A percentile compares a stretch with the other conserved stretches of the same genome.
Conservation (phyloP, 2,329 filamentous ascomycete genomes). For the Fusarium dimerum region DNA sequence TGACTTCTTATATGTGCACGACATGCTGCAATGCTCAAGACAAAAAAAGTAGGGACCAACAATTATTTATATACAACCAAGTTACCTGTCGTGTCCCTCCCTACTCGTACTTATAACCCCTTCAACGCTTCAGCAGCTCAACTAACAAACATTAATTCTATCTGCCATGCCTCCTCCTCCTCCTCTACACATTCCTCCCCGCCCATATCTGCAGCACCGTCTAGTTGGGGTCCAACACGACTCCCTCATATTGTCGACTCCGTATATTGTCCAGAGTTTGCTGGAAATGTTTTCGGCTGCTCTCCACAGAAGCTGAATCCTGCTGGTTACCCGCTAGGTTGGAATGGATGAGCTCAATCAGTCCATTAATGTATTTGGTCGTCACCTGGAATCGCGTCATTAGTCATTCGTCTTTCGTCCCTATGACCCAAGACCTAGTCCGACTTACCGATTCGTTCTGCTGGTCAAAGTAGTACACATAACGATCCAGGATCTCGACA, state of each 20-base stretch:
- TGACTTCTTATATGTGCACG: too few species aligned
- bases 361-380: slow-evolving; percentile 94
- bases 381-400: slow-evolving; percentile 60
- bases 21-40: too few species aligned
- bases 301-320: slow-evolving; percentile 81
- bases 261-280: slow-evolving; percentile 93
- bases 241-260: slow-evolving; percentile 88
- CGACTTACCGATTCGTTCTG: slow-evolving; percentile 84
- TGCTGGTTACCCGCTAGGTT: slow-evolving; percentile 85
- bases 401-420: not conserved
- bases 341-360: slow-evolving; percentile 97
- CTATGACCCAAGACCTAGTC: not conserved
- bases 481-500: slow-evolving; percentile 96
- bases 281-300: slow-evolving; percentile 90
- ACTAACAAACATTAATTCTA: slow-evolving; percentile 27
- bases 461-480: slow-evolving; percentile 99
- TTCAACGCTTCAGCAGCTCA: not conserved
- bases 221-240: slow-evolving; percentile 67
- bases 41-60: not conserved
- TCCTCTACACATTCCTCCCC: slow-evolving; percentile 8
- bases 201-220: not conserved
- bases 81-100: not conserved
- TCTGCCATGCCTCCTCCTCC: slow-evolving; percentile 21
- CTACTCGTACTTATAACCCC: not conserved
- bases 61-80: not conserved